Base-by-base conservation (phyloP, 768 basidiomycete genomes). In the Dictyophora rubrovolvata region DNA sequence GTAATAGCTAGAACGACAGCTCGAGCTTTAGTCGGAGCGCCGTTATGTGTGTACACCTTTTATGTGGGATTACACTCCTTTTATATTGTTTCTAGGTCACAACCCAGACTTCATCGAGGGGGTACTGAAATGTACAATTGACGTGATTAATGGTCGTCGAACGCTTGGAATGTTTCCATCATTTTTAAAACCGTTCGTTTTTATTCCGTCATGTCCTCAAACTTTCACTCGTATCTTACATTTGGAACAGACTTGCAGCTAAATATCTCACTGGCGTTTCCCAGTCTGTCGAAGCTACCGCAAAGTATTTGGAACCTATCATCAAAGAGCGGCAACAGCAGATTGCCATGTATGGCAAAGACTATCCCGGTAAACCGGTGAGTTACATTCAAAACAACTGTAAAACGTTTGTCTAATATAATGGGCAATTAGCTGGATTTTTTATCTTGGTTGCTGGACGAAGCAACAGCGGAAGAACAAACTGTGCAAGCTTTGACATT, bases 21-120 rank as follows among this genome's bases (percentile, higher is more conserved):
- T 61, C 73, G 81, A 17, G 48, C 73, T 0, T 77, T 82, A 54
- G 75, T 82, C 5, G 82, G 80, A 0, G 66, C 73, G 28, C 78
- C 79, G 1, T 53, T 77, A 1, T 81, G 80, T 79, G 46, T 35
- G 74, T 65, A 18, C 21, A 12, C 9, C 36, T 53, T 37, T 52
- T 47, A 42, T 4, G 42, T 42, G n/a, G 11, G 12, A 42, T 14
- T n/a, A 4, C 4, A 12, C 12, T n/a, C 42, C 42, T 14, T 4
- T 9, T 48, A 53, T 12, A 22, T 21, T n/a, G 36, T 16, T 35
- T 52, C 20, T 52, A 59, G 57, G 61, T 48, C 59, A 53, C 17
- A 53, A 62, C 36, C 59, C 58, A 17, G 48, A 60, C 2, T 62
- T 47, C 37, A 42, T 33, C 7, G 33, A 35, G n/a, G 42, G 55